Evolutionary conservation across 148 eudicot species (phyloP).

Genomic region (Bassia scoparia): DNA sequence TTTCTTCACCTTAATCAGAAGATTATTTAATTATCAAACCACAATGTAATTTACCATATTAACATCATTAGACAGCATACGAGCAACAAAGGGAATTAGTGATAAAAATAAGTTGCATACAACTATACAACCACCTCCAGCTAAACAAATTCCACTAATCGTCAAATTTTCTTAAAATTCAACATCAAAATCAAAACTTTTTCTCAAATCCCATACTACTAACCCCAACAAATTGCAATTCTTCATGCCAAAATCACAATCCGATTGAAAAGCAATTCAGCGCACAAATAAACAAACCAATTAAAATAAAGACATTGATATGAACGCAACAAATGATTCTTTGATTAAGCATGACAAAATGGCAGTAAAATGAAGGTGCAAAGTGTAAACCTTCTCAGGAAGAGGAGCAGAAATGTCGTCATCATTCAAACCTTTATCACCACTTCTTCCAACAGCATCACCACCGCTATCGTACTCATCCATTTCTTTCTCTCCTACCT

Average conservation of each 20-base stretch:
- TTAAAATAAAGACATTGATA: not conserved
- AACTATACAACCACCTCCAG: not conserved
- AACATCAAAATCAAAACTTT: not conserved
- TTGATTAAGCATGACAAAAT: not conserved
- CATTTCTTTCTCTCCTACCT: conserved; percentile 43
- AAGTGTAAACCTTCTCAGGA: conserved; percentile 59
- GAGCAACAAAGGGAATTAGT: not conserved
- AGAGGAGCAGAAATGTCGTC: conserved; percentile 69
- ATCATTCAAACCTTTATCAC: conserved; percentile 43
- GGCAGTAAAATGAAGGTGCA: not conserved
- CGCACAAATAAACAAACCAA: not conserved
- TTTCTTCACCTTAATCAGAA: no score
- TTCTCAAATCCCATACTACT: not conserved
- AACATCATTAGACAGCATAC: not conserved
- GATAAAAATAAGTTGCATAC: not conserved
- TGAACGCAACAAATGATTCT: not conserved
- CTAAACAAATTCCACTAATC: not conserved
- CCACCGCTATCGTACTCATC: conserved; percentile 68
- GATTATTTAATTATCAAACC: not conserved
- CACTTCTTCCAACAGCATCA: conserved; percentile 35
- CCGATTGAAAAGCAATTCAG: not conserved
- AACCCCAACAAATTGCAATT: not conserved
- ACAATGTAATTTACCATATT: not conserved
- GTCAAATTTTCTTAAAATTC: not conserved
- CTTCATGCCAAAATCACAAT: not conserved